Conservation (phyloP, 768 basidiomycete genomes). For the Naematelia aurantialba region DNA sequence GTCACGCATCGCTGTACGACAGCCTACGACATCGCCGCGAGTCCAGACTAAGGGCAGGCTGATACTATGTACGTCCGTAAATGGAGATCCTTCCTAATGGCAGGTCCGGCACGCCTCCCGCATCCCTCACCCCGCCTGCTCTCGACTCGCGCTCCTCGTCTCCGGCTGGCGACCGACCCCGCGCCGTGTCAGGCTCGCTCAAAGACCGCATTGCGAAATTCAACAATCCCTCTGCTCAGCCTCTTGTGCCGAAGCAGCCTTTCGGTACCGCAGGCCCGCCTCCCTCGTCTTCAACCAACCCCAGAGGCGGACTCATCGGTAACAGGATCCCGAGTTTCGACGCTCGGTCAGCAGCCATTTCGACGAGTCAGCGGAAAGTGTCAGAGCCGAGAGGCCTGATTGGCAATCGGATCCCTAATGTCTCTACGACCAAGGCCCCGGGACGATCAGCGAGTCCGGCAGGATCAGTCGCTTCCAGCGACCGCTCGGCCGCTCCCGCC, state of each 20-base stretch:
- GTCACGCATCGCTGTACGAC: no score
- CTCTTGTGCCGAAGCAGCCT: slow-evolving; percentile 36
- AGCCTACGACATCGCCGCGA: no score
- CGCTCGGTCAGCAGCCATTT: slow-evolving; percentile 30
- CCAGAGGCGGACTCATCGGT: slow-evolving; percentile 32
- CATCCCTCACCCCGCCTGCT: slow-evolving; percentile 21
- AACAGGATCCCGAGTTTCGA: slow-evolving; percentile 42
- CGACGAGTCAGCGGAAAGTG: slow-evolving; percentile 18
- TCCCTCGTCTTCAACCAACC: slow-evolving; percentile 4
- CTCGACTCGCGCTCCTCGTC: slow-evolving; percentile 25
- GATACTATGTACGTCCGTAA: no score
- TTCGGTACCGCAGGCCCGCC: slow-evolving; percentile 27
- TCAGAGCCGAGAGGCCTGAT: slow-evolving; percentile 33
- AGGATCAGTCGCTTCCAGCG: slow-evolving; percentile 30
- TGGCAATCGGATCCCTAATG: slow-evolving; percentile 36
- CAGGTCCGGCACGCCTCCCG: slow-evolving; percentile 15
- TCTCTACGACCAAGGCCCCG: not conserved
- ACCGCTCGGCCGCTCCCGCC: slow-evolving; percentile 13
- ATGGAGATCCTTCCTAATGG: no score
- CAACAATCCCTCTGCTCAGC: slow-evolving; percentile 40
- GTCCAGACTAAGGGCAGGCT: no score
- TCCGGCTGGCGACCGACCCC: slow-evolving; percentile 12
- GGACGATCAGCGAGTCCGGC: slow-evolving; percentile 35
- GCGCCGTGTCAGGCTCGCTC: slow-evolving; percentile 40
- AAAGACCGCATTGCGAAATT: slow-evolving; percentile 47